phyloP scores from a whole-genome alignment of 2,329 filamentous ascomycete species.

The Achaetomium macrosporum region DNA sequence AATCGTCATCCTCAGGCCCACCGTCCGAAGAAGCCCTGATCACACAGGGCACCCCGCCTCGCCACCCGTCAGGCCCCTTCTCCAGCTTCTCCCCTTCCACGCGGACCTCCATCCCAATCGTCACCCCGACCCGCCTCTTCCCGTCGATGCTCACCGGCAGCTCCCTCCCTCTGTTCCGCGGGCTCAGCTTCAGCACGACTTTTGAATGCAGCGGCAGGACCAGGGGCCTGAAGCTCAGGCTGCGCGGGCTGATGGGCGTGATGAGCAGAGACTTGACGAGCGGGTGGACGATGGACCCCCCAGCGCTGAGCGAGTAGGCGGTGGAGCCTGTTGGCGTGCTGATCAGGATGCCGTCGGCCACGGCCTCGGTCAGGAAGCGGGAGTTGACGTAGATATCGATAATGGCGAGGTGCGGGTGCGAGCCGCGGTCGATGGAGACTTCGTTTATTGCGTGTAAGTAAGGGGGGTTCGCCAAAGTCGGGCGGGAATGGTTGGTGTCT shows the following conservation, averaged over 20 bases:
- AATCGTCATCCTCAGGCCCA: conserved; percentile 65
- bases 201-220: conserved; percentile 83
- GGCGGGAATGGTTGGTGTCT: neutral
- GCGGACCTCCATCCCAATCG: conserved; percentile 74
- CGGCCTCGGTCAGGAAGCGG: conserved; percentile 85
- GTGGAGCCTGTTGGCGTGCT: conserved; percentile 93
- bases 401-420: conserved; percentile 82
- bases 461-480: neutral
- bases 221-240: conserved; percentile 83
- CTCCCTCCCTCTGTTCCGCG: conserved; percentile 70
- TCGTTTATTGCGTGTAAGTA: conserved; percentile 80
- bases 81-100: conserved; percentile 81
- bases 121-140: conserved; percentile 60
- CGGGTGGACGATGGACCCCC: conserved; percentile 90
- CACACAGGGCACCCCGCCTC: conserved; percentile 85
- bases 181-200: conserved; percentile 74
- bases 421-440: conserved; percentile 85
- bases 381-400: conserved; percentile 89
- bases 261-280: conserved; percentile 82
- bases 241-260: conserved; percentile 90
- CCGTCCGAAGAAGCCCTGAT: conserved; percentile 56
- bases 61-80: conserved; percentile 45
- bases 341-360: conserved; percentile 91
- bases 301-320: conserved; percentile 88
- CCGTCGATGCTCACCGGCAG: conserved; percentile 77